Base-by-base conservation (phyloP, 140 eudicot genomes). In the Artemisia princeps region DNA sequence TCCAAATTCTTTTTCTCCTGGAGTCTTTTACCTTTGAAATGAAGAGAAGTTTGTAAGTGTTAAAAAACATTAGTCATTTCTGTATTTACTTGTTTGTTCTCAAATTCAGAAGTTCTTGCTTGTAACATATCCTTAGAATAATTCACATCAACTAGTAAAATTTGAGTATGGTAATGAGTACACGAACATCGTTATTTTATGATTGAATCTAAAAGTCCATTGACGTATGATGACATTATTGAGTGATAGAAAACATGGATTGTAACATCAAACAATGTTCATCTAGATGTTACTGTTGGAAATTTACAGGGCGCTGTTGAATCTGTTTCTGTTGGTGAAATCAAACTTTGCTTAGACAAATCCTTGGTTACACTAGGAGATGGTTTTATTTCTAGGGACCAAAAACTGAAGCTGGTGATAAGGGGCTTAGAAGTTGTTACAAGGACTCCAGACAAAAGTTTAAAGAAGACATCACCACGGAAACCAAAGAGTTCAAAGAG, bases 291-390 rank as follows among this genome's bases (percentile, higher is more conserved):
- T 64, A 17, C 55, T 48, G 51, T 69, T 65, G 76, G 67, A 62
- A 63, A 55, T 60, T 71, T 77, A 64, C 94, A 90, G 97, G 97
- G 97, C 61, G 69, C 88, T 63, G 62, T 90, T 74, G 97, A 90
- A 75, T 84, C 88, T 51, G 53, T 90, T 73, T 84, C 90, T 23
- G 77, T 90, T 77, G 95, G 97, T 68, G 95, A 90, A 84, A 79
- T 90, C 73, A 90, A 94, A 79, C 80, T 90, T 72, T 81, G 97
- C 77, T 60, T 90, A 55, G 80, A 82, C 73, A 87, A 87, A 67
- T 84, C 94, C 64, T 79, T 90, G 88, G 88, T 77, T 69, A 82
- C 77, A 55, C 80, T 78, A 71, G 94, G 89, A 53, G 80, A 57
- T 78, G 94, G 85, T 55, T 80, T 84, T 80, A 56, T 82, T 46